Evolutionary conservation across 1,284 basidiomycete genomes (phyloP), one percentile per base, ranked within the genome.

Genomic region (Ceratobasidium sp.): DNA sequence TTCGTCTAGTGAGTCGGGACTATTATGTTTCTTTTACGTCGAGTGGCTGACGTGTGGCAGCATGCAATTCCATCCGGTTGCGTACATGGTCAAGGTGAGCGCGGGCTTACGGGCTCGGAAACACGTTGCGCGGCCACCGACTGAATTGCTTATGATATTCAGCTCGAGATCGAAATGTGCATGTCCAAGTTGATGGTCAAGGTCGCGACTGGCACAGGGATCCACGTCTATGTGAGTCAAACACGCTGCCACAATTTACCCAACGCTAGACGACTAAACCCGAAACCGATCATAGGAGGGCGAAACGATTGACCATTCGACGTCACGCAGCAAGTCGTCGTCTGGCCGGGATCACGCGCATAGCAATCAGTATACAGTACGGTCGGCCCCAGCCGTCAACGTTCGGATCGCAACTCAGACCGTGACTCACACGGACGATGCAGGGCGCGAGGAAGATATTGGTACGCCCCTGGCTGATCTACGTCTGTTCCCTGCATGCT

Each of bases 161-260:
- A 69, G 69, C 72, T 76, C 1, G 46, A 67, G 11, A 75, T 75
- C 42, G 73, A 73, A 53, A 72, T 74, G 74, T 64, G 66, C 51
- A 73, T 73, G 73, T 71, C 67, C 2, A 25, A 18, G 23, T 28
- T 73, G 44, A 73, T 73, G 73, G 48, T 73, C 49, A 73, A 72
- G 28, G 70, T 72, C 51, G 66, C 66, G 0, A 70, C 66, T n/a
- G 54, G 66, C 28, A 70, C 66, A 11, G 66, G 66, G 18, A 42
- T 70, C 40, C 11, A 70, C 12, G 54, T 70, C n/a, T 70, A 70
- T 42, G 66, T 70, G 30, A 33, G 30, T 6, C 6, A 6, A 33
- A 33, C 6, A 3, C 6, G 30, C 30, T 6, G 30, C 30, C 6
- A 33, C 30, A 6, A 6, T 33, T 33, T 6, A 33, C 30, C 30